Conservation (phyloP, 331 rosid species). For the Cydonia oblonga region DNA sequence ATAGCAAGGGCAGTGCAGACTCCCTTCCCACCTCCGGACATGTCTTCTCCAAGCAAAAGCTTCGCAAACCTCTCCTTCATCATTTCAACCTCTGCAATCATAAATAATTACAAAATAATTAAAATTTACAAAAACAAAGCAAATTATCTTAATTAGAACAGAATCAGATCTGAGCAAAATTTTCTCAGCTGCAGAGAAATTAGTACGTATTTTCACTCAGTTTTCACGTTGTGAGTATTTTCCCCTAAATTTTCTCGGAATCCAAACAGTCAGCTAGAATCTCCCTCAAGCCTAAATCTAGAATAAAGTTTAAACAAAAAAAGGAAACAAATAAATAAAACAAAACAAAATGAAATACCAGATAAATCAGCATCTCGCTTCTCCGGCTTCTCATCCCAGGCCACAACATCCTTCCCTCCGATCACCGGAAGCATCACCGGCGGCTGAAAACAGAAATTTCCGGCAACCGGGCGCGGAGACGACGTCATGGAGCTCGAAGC, state of each 20-base stretch:
- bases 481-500: constrained; percentile 68
- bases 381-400: constrained; percentile 57
- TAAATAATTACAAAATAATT: not conserved
- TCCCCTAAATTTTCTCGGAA: not conserved
- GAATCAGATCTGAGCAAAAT: not conserved
- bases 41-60: constrained; percentile 83
- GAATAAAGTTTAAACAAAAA: not conserved
- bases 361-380: constrained; percentile 43
- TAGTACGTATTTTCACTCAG: not conserved
- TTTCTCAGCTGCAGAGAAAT: not conserved
- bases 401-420: constrained; percentile 60
- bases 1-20: constrained; percentile 89
- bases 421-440: constrained; percentile 59
- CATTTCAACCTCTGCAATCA: constrained; percentile 66
- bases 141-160: not conserved
- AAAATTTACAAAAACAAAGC: not conserved
- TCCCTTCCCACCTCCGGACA: constrained; percentile 98
- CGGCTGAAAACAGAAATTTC: constrained; percentile 34
- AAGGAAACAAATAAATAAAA: not conserved
- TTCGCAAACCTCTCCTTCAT: constrained; percentile 94
- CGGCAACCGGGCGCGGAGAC: constrained; percentile 39
- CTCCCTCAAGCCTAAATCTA: not conserved
- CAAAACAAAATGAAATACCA: constrained; percentile 27
- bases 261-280: not conserved
- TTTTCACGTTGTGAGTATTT: not conserved